A percentile compares a stretch with the other conserved stretches of the same genome.
phyloP scores from a whole-genome alignment of 768 basidiomycete genomes.

The Xerocomus spinulosus region DNA sequence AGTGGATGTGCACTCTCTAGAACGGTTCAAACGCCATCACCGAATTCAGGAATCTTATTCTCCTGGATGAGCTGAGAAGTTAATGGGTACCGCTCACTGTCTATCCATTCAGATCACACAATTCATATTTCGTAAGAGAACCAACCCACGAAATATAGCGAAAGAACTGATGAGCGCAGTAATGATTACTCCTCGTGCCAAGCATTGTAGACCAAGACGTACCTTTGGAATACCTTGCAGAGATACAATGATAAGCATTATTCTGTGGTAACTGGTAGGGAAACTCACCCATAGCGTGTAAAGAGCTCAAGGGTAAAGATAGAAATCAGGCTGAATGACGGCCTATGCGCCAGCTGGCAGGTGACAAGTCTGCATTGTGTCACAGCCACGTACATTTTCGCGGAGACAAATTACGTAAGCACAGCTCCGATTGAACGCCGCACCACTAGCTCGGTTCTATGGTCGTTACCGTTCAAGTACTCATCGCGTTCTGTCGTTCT shows the following conservation, averaged over 20 bases:
- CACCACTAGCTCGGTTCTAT: too few relatives aligned
- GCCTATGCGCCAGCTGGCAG: not conserved
- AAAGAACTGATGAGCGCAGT: slow-evolving; percentile 69
- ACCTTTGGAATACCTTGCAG: slow-evolving; percentile 63
- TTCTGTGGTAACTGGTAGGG: not conserved
- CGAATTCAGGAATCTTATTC: slow-evolving; percentile 99
- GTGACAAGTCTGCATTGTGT: not conserved
- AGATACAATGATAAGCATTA: slow-evolving; percentile 1
- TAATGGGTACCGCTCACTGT: slow-evolving; percentile 93
- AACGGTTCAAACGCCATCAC: slow-evolving; percentile 36
- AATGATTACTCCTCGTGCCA: slow-evolving; percentile 6
- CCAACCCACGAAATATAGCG: slow-evolving; percentile 83
- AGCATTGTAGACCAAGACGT: slow-evolving; percentile 13
- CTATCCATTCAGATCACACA: slow-evolving; percentile 9
- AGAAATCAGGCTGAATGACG: not conserved
- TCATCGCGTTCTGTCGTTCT: too few relatives aligned
- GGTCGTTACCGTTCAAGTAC: too few relatives aligned
- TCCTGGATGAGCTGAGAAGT: slow-evolving; percentile 97
- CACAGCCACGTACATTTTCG: not conserved
- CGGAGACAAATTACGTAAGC: not conserved
- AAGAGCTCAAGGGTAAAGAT: slow-evolving; percentile 9
- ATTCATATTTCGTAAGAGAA: not conserved
- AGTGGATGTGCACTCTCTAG: not conserved
- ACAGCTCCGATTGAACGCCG: too few relatives aligned
- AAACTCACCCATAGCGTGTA: slow-evolving; percentile 21